A percentile compares a stretch with the other conserved stretches of the same genome.
Evolutionary conservation across 2,329 filamentous ascomycete genomes (phyloP).

Genomic region (Pseudocercospora cruenta): DNA sequence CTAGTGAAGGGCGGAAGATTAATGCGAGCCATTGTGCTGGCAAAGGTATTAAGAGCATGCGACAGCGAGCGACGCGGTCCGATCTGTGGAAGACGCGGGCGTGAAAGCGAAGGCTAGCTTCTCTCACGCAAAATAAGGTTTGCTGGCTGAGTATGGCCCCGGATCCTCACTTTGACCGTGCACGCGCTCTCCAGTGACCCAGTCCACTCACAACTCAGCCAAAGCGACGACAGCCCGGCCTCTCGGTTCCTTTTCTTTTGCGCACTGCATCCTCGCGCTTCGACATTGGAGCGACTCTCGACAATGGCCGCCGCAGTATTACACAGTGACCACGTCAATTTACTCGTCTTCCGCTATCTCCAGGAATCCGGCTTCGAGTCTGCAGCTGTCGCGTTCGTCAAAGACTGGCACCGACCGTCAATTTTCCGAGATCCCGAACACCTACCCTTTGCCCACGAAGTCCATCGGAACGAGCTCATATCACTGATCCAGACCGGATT

Average conservation of each 20-base stretch:
- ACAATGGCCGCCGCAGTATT: conserved; percentile 38
- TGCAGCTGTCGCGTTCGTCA: conserved; percentile 59
- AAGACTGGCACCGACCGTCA: conserved; percentile 59
- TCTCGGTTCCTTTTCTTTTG: not conserved
- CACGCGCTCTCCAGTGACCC: not conserved
- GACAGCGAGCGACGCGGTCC: conserved; percentile 6
- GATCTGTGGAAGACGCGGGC: not conserved
- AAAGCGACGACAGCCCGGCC: not conserved
- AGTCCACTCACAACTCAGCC: too few relatives aligned
- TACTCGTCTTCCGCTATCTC: conserved; percentile 67
- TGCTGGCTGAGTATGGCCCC: not conserved
- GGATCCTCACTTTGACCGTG: not conserved
- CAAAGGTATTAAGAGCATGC: conserved; percentile 16
- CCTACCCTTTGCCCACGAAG: conserved; percentile 63
- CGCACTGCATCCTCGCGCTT: not conserved
- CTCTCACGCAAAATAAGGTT: not conserved
- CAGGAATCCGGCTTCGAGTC: conserved; percentile 43
- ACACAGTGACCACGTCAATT: conserved; percentile 67
- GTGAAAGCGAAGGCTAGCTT: not conserved
- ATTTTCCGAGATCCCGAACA: conserved; percentile 57
- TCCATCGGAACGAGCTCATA: conserved; percentile 63
- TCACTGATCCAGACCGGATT: conserved; percentile 67
- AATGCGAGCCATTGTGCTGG: conserved; percentile 58
- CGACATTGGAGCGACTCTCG: not conserved
- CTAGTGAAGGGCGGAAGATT: conserved; percentile 93